These are phyloP conservation scores for Boletus sensibilis DNA, from an alignment of 768 basidiomycete species.

Conservation along the genomic window DNA sequence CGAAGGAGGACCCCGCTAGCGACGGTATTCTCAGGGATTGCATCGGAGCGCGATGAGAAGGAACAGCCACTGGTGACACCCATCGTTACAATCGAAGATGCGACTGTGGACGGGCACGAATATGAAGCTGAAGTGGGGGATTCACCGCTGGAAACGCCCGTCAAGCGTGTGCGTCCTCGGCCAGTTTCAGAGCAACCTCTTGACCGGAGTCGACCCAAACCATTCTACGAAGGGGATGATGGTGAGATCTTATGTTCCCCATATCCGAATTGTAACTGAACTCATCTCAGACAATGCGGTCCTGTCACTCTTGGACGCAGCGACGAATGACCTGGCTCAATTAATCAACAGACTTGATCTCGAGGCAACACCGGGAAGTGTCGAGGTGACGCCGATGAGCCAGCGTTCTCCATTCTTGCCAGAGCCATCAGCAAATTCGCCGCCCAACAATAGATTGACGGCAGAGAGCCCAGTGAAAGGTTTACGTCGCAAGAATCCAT, in stretches of 20 bases:
- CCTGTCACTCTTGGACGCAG: conserved; percentile 71
- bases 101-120: conserved; percentile 53
- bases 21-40: conserved; percentile 56
- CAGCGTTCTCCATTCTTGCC: conserved; percentile 20
- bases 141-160: conserved; percentile 31
- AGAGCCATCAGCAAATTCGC: conserved; percentile 27
- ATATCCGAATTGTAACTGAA: background rate
- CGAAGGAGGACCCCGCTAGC: conserved; percentile 52
- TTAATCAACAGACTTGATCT: conserved; percentile 81
- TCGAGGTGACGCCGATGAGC: conserved; percentile 46
- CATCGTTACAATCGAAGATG: conserved; percentile 47
- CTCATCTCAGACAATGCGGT: conserved; percentile 43
- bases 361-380: conserved; percentile 68
- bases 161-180: conserved; percentile 46
- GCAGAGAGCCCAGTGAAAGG: conserved; percentile 39
- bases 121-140: background rate
- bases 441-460: conserved; percentile 29
- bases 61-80: conserved; percentile 12
- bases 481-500: conserved; percentile 38
- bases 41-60: conserved; percentile 13
- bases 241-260: conserved; percentile 15
- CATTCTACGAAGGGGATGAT: conserved; percentile 52
- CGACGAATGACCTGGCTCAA: conserved; percentile 75
- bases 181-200: conserved; percentile 67
- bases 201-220: conserved; percentile 46